Conservation (phyloP, 306 rosid species). For the Alnus rubra region DNA sequence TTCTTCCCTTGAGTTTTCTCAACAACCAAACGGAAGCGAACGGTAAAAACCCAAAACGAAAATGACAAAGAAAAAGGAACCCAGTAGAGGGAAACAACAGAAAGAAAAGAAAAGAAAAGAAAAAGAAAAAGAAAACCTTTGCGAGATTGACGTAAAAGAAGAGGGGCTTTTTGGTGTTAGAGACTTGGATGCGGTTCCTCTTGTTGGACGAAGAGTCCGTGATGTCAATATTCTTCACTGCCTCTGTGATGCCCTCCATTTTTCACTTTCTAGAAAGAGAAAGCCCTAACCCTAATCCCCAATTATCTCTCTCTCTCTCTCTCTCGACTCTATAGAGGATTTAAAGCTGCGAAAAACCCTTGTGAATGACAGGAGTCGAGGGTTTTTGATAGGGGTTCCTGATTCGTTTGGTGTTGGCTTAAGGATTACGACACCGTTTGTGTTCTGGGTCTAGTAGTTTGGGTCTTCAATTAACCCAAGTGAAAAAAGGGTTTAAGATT, state of each 20-base stretch:
- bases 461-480: too few species aligned
- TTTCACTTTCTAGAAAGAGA: not conserved
- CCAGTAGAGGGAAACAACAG: too few species aligned
- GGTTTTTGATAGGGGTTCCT: not conserved
- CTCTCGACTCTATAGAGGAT: not conserved
- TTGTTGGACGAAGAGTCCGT: constrained; percentile 40
- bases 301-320: not conserved
- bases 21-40: not conserved
- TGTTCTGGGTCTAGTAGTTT: not conserved
- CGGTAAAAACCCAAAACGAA: too few species aligned
- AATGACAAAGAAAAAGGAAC: too few species aligned
- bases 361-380: not conserved
- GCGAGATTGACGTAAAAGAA: constrained; percentile 79
- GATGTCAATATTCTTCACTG: constrained; percentile 50
- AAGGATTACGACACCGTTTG: not conserved
- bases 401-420: not conserved
- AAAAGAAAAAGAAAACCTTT: constrained; percentile 38
- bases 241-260: constrained; percentile 63
- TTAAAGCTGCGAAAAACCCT: not conserved
- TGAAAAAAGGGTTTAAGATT: too few species aligned
- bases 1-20: not conserved
- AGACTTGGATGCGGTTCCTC: constrained; percentile 79
- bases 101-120: not conserved
- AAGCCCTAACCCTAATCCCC: not conserved
- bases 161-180: constrained; percentile 74